phyloP scores from a whole-genome alignment of 768 basidiomycete genomes.

The Lactarius sp. region DNA sequence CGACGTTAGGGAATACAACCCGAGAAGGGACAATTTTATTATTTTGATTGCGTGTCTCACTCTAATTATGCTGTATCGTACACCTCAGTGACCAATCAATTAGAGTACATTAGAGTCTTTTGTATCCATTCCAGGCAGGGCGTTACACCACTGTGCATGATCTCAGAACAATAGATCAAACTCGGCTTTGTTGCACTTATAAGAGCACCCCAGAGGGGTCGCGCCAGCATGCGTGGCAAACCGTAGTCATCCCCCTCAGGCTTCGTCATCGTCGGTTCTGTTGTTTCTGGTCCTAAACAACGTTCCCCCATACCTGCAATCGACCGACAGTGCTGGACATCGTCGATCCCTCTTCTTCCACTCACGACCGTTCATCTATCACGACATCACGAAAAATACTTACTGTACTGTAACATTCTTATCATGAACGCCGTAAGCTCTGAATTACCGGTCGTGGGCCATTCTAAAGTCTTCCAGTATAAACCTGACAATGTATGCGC shows the following conservation, averaged over 20 bases:
- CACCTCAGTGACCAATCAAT: not conserved
- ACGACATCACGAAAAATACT: constrained; percentile 14
- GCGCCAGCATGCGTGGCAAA: constrained; percentile 3
- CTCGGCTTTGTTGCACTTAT: not conserved
- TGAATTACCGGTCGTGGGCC: not conserved
- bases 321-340: constrained; percentile 24
- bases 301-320: constrained; percentile 2
- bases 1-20: not conserved
- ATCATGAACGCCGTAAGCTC: constrained; percentile 15
- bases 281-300: constrained; percentile 24
- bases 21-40: not conserved
- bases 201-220: constrained; percentile 2
- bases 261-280: constrained; percentile 10
- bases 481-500: constrained; percentile 14
- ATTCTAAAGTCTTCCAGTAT: constrained; percentile 7
- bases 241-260: constrained; percentile 1
- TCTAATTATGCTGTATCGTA: constrained; percentile 10
- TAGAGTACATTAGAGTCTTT: not conserved
- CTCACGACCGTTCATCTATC: constrained; percentile 6
- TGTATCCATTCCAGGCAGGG: constrained; percentile 1
- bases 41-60: constrained; percentile 8
- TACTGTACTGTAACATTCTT: not conserved
- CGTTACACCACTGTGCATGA: not conserved
- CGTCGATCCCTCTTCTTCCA: constrained; percentile 5
- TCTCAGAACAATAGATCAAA: constrained; percentile 14